Evolutionary conservation across 2,329 filamentous ascomycete species (phyloP).

Genomic region (Rhytidhysteron rufulum): DNA sequence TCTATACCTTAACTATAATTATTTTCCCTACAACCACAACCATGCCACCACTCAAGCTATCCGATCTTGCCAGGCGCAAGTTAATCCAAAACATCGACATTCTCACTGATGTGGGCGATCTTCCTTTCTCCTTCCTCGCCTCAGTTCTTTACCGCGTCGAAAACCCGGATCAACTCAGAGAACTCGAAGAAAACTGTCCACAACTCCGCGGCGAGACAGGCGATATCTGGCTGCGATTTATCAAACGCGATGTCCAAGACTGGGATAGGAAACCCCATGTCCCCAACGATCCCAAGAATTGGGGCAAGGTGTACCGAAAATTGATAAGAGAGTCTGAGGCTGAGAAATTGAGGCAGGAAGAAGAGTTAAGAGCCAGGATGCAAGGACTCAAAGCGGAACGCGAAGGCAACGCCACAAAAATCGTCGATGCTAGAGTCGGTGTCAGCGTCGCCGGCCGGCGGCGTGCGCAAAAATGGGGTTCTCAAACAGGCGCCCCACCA

Average conservation of each 20-base stretch:
- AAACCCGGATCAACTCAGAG: constrained; percentile 66
- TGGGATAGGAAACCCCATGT: constrained; percentile 61
- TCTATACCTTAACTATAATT: too few relatives aligned
- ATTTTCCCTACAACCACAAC: too few relatives aligned
- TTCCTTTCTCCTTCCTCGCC: constrained; percentile 63
- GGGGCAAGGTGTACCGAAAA: constrained; percentile 70
- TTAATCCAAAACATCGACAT: constrained; percentile 39
- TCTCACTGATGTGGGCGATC: constrained; percentile 66
- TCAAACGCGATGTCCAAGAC: constrained; percentile 70
- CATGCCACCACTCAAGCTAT: constrained; percentile 37
- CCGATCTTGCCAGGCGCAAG: constrained; percentile 37
- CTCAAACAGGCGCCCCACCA: not conserved
- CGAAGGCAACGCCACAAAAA: constrained; percentile 26
- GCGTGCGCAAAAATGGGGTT: too few relatives aligned
- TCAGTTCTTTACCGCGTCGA: constrained; percentile 69
- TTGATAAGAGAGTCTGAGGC: constrained; percentile 38
- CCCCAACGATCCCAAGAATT: constrained; percentile 62
- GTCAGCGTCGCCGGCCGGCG: not conserved
- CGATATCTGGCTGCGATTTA: constrained; percentile 76
- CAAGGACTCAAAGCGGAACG: constrained; percentile 26
- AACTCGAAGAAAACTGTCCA: constrained; percentile 71
- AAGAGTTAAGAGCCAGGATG: constrained; percentile 28
- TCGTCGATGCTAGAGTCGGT: constrained; percentile 13
- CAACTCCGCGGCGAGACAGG: constrained; percentile 67
- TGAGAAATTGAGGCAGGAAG: constrained; percentile 29